Percentiles rank a stretch among this genome's conserved stretches.
These are phyloP conservation scores for Phytophthora chlamydospora DNA, from an alignment of 352 stramenopile species.

Conservation along the genomic window DNA sequence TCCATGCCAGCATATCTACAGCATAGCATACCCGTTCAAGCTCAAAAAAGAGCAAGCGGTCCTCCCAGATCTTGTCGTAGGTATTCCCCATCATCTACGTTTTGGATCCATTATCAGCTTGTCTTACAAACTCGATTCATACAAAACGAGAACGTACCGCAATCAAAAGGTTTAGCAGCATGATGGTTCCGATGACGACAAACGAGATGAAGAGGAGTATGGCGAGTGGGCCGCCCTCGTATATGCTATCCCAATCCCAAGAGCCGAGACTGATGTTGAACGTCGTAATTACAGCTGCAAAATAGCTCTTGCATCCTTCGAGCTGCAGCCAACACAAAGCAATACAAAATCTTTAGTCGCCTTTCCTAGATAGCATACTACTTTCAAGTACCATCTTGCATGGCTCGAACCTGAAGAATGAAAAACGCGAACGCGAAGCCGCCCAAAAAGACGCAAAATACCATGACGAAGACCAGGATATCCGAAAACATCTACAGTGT, in stretches of 20 bases:
- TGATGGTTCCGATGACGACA: conserved; percentile 81
- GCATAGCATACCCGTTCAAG: conserved; percentile 62
- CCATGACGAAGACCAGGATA: conserved; percentile 74
- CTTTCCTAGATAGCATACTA: background rate
- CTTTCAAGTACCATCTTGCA: background rate
- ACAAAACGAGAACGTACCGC: conserved; percentile 42
- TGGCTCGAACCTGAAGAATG: conserved; percentile 69
- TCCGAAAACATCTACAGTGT: conserved; percentile 78
- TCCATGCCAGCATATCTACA: background rate
- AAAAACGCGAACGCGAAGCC: conserved; percentile 85
- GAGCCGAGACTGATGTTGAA: conserved; percentile 78
- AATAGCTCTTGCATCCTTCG: conserved; percentile 71
- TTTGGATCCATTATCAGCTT: background rate
- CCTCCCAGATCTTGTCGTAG: conserved; percentile 88
- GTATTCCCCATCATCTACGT: conserved; percentile 83
- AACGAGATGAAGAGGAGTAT: conserved; percentile 78
- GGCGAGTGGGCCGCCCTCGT: conserved; percentile 70
- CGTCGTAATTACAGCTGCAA: conserved; percentile 58
- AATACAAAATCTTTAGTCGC: background rate
- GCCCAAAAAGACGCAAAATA: conserved; percentile 76
- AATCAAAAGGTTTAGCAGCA: conserved; percentile 82
- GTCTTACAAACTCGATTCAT: background rate
- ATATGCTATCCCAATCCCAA: conserved; percentile 80
- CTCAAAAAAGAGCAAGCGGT: conserved; percentile 81
- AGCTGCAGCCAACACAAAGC: conserved; percentile 38